These are phyloP conservation scores for Tilletia horrida DNA, from an alignment of 1,284 basidiomycete species.

Conservation along the genomic window DNA sequence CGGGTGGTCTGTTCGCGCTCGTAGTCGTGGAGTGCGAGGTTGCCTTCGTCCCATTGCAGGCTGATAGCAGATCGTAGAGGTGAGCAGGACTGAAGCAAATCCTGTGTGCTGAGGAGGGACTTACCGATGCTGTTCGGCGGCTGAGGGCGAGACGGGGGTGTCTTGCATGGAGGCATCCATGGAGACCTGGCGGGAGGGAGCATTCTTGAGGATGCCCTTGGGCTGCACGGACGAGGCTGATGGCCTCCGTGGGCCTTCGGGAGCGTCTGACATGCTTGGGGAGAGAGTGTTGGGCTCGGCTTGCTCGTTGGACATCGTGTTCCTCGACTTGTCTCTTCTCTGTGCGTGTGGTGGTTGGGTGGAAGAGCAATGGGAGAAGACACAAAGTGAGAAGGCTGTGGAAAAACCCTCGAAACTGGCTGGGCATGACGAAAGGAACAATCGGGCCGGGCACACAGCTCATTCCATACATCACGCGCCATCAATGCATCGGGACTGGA, in stretches of 20 bases:
- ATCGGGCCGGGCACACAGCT: no score
- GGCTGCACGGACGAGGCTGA: constrained; percentile 48
- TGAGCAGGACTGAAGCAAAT: background rate
- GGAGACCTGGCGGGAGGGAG: constrained; percentile 32
- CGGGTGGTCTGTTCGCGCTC: constrained; percentile 46
- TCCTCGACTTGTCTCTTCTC: background rate
- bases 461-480: no score
- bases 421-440: no score
- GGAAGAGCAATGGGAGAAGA: background rate
- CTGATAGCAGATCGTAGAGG: constrained; percentile 19
- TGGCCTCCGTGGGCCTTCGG: constrained; percentile 26
- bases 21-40: constrained; percentile 50
- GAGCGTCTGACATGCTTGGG: background rate
- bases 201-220: constrained; percentile 52
- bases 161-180: background rate
- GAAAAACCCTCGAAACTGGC: no score
- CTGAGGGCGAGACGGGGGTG: constrained; percentile 19
- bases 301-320: constrained; percentile 5
- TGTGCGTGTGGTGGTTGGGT: background rate
- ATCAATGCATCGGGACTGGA: no score
- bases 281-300: constrained; percentile 17
- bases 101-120: background rate
- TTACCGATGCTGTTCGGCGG: constrained; percentile 29
- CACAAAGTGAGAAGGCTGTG: no score
- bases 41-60: constrained; percentile 53